Base-by-base conservation (phyloP, 23 red algal species). In the Gracilaria vermiculophylla region DNA sequence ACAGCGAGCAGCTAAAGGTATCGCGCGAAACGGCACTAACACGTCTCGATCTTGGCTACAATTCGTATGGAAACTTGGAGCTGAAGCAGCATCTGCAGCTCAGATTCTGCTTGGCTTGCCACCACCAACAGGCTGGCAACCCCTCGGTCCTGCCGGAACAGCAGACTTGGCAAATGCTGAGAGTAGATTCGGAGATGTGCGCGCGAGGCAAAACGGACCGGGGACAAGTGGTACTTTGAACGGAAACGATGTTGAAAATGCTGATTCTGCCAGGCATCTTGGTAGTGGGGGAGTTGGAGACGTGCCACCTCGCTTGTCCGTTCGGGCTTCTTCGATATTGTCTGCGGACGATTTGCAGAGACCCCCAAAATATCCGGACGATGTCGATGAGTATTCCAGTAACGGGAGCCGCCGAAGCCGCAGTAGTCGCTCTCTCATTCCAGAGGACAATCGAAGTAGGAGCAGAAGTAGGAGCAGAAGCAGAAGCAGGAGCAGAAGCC, bases 121-220 rank as follows among this genome's bases (percentile, higher is more conserved):
- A 42, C 93, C 93, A 17, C 93, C 93, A 49, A 67, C 72, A 37
- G 90, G 90, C n/a, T 93, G 90, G 90, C 90, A 85, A 78, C 37
- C 90, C 5, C 79, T 93, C 3, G 90, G 90, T 42, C 87, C 87
- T 32, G 34, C 47, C 42, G 87, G 49, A 1, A 76, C 87, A 42
- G 62, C 73, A 10, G 87, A 91, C 53, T 12, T 91, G 24, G 37
- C 74, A 28, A 91, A 91, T 67, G 87, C 87, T 5, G 87, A 91
- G 27, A 62, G 76, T 31, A 51, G 55, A 37, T 91, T 91, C 34
- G 87, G 87, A 40, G 83, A 88, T 88, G 83, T 88, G 12, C 66
- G 83, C 11, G 83, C 69, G 11, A 62, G 83, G 69, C 83, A 88
- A 54, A 77, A 77, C 32, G 60, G 72, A 39, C 53, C 56, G 0